These are phyloP conservation scores for Metrosideros polymorpha DNA, from an alignment of 441 rosid genomes.

Conservation along the genomic window DNA sequence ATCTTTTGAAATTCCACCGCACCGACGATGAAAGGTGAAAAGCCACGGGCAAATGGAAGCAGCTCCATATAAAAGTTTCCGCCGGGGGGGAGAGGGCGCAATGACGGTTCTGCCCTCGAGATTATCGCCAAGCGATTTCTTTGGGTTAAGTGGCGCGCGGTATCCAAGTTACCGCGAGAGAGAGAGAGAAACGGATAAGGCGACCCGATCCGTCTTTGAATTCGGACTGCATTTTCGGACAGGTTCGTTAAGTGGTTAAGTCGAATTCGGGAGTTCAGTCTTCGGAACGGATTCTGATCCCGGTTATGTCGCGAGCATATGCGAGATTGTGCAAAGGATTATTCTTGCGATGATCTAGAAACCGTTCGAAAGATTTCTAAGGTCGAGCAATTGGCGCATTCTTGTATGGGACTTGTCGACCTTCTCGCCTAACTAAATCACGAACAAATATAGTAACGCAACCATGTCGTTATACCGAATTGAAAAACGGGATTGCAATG, in stretches of 20 bases:
- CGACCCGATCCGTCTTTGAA: background rate
- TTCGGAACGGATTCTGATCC: background rate
- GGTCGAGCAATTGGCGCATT: rapidly evolving
- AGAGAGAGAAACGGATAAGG: no score
- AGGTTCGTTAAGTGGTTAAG: background rate
- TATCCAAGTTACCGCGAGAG: no score
- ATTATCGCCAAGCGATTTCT: background rate
- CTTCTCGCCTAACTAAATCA: background rate
- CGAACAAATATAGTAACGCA: background rate
- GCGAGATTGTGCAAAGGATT: background rate
- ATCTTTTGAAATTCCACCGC: no score
- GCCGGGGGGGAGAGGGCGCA: background rate
- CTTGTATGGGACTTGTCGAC: rapidly evolving
- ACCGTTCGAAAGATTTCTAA: background rate
- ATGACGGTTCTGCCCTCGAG: conserved; percentile 8
- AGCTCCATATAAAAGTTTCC: background rate
- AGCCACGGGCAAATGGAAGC: background rate
- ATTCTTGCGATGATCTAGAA: background rate
- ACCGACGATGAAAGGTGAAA: no score
- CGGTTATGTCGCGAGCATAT: background rate
- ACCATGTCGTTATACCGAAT: background rate
- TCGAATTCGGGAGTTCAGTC: background rate
- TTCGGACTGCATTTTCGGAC: background rate
- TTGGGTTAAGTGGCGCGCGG: no score
- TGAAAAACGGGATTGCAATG: background rate